A percentile compares a stretch with the other conserved stretches of the same genome.
Evolutionary conservation across 2,329 filamentous ascomycete species (phyloP).

Genomic region (Colletotrichum limetticola): DNA sequence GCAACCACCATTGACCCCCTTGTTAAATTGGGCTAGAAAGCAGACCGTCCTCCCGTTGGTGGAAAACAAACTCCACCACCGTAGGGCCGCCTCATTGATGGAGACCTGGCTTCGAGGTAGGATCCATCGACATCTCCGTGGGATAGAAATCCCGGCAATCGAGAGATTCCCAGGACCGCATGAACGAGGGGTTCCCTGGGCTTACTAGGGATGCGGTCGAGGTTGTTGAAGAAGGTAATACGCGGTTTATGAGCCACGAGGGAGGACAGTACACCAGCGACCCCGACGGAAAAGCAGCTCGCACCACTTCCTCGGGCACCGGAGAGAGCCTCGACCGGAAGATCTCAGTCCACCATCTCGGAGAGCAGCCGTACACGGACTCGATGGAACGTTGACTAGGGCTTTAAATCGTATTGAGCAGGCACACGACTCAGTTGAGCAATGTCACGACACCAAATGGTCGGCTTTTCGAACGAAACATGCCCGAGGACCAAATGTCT

Average conservation of each 20-base stretch:
- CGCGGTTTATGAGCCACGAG: not conserved
- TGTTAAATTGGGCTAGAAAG: conserved; percentile 16
- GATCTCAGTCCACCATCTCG: conserved; percentile 5
- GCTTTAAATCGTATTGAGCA: conserved; percentile 6
- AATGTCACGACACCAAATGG: not conserved
- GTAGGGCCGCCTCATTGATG: conserved; percentile 19
- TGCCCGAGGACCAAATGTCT: not conserved
- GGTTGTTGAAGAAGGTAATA: not conserved
- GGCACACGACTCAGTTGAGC: conserved; percentile 10
- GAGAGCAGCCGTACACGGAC: conserved; percentile 17
- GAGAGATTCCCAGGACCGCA: conserved; percentile 24
- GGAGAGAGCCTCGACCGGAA: not conserved
- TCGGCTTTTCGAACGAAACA: conserved; percentile 22
- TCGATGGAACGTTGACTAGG: conserved; percentile 29
- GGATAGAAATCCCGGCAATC: conserved; percentile 28
- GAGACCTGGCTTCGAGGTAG: conserved; percentile 15
- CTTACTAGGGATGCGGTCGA: not conserved
- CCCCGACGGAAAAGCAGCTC: not conserved
- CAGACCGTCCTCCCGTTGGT: conserved; percentile 23
- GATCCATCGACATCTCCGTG: conserved; percentile 22
- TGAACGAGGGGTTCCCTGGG: conserved; percentile 4
- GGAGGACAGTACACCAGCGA: not conserved
- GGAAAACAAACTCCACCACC: conserved; percentile 27
- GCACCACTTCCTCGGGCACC: not conserved
- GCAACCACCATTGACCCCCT: not conserved